Percentiles rank a stretch among this genome's conserved stretches.
phyloP scores from a whole-genome alignment of 1,284 basidiomycete genomes.

The Apiotrichum gracile region DNA sequence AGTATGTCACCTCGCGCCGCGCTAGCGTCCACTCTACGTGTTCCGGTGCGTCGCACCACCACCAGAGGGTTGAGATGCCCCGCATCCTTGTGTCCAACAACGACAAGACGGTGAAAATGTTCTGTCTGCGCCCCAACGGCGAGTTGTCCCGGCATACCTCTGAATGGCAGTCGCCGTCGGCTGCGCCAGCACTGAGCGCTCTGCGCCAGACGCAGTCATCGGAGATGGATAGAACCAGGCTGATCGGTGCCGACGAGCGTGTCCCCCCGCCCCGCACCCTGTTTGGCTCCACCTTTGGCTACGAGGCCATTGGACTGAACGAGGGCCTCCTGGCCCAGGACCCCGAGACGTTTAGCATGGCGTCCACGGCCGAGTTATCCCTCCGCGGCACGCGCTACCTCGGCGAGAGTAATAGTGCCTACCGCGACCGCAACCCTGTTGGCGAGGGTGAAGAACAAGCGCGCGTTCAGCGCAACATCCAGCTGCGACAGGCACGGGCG shows the following conservation, averaged over 20 bases:
- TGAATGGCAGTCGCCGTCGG: neutral
- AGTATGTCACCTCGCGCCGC: conserved; percentile 25
- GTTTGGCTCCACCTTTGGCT: conserved; percentile 7
- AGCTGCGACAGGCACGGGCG: neutral
- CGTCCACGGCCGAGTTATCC: neutral
- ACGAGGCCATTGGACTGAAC: conserved; percentile 11
- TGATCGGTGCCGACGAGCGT: neutral
- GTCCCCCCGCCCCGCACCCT: conserved; percentile 6
- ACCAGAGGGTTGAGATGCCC: conserved; percentile 29
- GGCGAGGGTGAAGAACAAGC: neutral
- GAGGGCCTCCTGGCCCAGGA: conserved; percentile 10
- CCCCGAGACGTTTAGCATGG: neutral
- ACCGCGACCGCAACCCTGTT: conserved; percentile 11
- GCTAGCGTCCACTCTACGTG: neutral
- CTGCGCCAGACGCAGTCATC: conserved; percentile 9
- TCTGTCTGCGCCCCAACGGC: conserved; percentile 21
- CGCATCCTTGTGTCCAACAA: conserved; percentile 45
- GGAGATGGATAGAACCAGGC: neutral
- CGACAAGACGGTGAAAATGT: conserved; percentile 45
- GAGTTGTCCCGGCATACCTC: neutral
- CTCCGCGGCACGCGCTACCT: conserved; percentile 12
- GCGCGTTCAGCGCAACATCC: neutral
- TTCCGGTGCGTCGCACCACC: neutral
- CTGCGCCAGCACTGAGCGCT: conserved; percentile 5
- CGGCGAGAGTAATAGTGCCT: conserved; percentile 10